Evolutionary conservation across 495 filamentous ascomycete genomes (phyloP).

Genomic region (Rhypophila decipiens): DNA sequence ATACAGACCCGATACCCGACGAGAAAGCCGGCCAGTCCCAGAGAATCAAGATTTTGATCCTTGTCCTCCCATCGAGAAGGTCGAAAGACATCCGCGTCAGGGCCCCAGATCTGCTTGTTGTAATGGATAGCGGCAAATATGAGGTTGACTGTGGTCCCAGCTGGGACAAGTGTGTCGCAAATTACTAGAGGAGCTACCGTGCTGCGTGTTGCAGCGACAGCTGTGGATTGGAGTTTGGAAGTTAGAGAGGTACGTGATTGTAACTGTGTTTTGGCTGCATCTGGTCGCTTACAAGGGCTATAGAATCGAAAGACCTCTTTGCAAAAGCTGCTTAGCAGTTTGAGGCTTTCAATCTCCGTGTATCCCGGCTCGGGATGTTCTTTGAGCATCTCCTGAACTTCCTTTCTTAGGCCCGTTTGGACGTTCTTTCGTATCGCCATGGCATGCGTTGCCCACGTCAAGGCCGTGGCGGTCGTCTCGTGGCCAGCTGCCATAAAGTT

Average conservation of each 20-base stretch:
- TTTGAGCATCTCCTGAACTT: conserved; percentile 9
- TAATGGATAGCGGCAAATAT: conserved; percentile 13
- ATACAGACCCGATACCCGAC: conserved; percentile 24
- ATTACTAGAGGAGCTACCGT: conserved; percentile 10
- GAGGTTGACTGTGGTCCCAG: conserved; percentile 15
- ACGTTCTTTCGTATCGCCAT: conserved; percentile 15
- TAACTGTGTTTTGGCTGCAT: too few species aligned
- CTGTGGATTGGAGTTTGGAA: conserved; percentile 39
- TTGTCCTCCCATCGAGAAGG: conserved; percentile 25
- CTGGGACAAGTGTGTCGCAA: conserved; percentile 19
- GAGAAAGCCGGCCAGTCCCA: conserved; percentile 14
- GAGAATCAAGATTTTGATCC: conserved; percentile 4
- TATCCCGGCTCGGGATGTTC: not conserved
- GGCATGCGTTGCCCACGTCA: conserved; percentile 19
- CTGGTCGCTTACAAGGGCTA: conserved; percentile 5
- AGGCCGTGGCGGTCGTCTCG: conserved; percentile 20
- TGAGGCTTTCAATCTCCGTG: conserved; percentile 16
- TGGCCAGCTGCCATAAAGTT: conserved; percentile 23
- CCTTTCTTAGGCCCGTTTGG: conserved; percentile 16
- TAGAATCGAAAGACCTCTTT: conserved; percentile 25
- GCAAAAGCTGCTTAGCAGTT: conserved; percentile 23
- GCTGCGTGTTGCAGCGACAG: not conserved
- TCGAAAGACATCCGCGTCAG: conserved; percentile 12
- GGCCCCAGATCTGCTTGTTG: conserved; percentile 17
- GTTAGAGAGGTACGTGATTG: not conserved